Evolutionary conservation across 2,329 filamentous ascomycete genomes (phyloP), one percentile per base, ranked within the genome.

Genomic region (Aspergillus brunneoviolaceus): DNA sequence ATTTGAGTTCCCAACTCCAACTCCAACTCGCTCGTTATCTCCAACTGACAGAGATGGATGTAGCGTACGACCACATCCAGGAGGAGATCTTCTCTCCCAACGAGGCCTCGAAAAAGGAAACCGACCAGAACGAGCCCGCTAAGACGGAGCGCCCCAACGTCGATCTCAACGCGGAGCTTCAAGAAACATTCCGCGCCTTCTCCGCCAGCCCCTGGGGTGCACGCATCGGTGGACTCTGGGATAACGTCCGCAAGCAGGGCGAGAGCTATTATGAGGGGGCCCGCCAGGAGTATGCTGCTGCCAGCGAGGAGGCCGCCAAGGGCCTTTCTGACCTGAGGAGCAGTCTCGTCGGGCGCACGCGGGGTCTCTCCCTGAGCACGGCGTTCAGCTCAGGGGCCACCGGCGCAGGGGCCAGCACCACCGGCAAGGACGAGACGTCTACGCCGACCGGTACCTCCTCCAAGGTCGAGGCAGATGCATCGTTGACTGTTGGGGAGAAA

Each of bases 51-150:
- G 55, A 58, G 58, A 98, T 99, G 95, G 95, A 99, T 85, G 84
- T 96, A 72, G 93, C 93, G 49, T 99, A 98, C 84, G 95, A 99
- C 73, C 92, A 96, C 77, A 96, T 98, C 70, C 88, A 92, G 74
- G 92, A 96, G 80, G 89, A 95, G 75, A 85, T 87, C 55, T 84
- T 91, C 67, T 63, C 74, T 63, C 82, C 85, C 45, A 84, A 86
- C 69, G 82, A 87, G 59, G 62, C 68, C 52, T 63, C 70, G 35
- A 75, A 78, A 39, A 79, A 82, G 64, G 78, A 80, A 62, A 78
- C 80, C 49, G 75, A 76, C 51, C 73, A 80, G 52, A 73, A 79
- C 79, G 58, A 85, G 39, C 55, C 67, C 27, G 58, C 73, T 50
- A 68, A 69, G 25, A 58, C 68, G 51, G 65, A 72, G 60, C 68